A percentile compares a stretch with the other conserved stretches of the same genome.
Evolutionary conservation across 176 grass and related monocot genomes (phyloP).

Genomic region (Triticum timopheevii): DNA sequence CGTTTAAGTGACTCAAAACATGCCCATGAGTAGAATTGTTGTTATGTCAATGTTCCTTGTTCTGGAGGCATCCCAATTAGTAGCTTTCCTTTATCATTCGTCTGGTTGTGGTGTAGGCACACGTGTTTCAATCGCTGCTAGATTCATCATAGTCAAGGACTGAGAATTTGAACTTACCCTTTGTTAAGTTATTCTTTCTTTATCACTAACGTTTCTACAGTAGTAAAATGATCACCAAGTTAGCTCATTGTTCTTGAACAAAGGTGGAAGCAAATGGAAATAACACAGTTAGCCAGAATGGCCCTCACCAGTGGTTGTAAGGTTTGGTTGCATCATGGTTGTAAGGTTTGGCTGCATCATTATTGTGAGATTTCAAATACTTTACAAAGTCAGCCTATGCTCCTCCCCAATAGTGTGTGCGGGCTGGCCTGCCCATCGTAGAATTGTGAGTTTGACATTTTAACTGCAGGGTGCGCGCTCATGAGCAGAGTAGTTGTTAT

Average conservation of each 20-base stretch:
- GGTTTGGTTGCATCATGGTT: too few relatives aligned
- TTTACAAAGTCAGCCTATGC: too few relatives aligned
- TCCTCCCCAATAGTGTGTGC: too few relatives aligned
- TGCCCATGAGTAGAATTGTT: background rate
- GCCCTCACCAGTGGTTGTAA: too few relatives aligned
- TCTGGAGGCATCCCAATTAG: background rate
- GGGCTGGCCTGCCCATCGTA: too few relatives aligned
- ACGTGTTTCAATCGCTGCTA: background rate
- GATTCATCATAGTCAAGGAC: background rate
- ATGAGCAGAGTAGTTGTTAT: too few relatives aligned
- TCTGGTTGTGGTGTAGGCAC: background rate
- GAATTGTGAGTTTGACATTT: too few relatives aligned
- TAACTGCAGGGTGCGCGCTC: too few relatives aligned
- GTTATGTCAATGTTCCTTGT: background rate
- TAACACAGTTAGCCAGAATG: too few relatives aligned
- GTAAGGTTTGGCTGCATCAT: too few relatives aligned
- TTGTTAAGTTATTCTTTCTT: background rate
- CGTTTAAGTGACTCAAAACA: background rate
- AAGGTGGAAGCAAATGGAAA: background rate
- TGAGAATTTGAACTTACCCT: background rate
- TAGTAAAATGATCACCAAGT: background rate
- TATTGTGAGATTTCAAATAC: too few relatives aligned
- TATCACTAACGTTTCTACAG: background rate
- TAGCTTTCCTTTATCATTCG: background rate
- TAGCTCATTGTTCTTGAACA: background rate